Conservation (phyloP, 176 grass and related monocot genomes). For the Saccharum officinarum region DNA sequence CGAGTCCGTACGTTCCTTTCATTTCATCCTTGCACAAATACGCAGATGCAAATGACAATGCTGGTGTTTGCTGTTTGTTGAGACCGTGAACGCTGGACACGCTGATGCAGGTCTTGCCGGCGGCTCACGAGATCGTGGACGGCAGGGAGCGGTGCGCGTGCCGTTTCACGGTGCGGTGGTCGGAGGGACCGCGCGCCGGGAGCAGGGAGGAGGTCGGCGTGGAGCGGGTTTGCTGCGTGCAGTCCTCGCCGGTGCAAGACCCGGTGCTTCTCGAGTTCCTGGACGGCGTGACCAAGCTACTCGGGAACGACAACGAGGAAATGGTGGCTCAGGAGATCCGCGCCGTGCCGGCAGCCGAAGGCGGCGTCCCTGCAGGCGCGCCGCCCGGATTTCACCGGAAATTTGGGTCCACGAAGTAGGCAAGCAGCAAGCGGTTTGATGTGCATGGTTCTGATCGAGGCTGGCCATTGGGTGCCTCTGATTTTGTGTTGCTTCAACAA, state of each 20-base stretch:
- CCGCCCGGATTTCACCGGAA: neutral
- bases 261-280: conserved; percentile 33
- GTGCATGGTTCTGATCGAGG: neutral
- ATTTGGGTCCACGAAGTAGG: neutral
- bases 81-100: neutral
- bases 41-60: neutral
- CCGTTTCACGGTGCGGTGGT: conserved; percentile 38
- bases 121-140: conserved; percentile 15
- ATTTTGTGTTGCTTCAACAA: neutral
- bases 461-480: neutral
- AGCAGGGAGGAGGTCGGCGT: conserved; percentile 5
- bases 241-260: conserved; percentile 29
- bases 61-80: neutral
- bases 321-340: neutral
- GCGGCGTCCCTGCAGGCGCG: neutral
- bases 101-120: conserved; percentile 13
- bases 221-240: conserved; percentile 30
- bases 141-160: conserved; percentile 44
- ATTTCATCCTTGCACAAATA: neutral
- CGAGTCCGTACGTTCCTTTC: conserved; percentile 28
- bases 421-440: neutral
- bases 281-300: conserved; percentile 16
- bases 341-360: neutral
- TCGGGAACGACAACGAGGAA: neutral
- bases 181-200: conserved; percentile 25